Percentiles rank a stretch among this genome's conserved stretches.
These are phyloP conservation scores for Leccinum truebloodii DNA, from an alignment of 768 basidiomycete genomes.

Conservation along the genomic window DNA sequence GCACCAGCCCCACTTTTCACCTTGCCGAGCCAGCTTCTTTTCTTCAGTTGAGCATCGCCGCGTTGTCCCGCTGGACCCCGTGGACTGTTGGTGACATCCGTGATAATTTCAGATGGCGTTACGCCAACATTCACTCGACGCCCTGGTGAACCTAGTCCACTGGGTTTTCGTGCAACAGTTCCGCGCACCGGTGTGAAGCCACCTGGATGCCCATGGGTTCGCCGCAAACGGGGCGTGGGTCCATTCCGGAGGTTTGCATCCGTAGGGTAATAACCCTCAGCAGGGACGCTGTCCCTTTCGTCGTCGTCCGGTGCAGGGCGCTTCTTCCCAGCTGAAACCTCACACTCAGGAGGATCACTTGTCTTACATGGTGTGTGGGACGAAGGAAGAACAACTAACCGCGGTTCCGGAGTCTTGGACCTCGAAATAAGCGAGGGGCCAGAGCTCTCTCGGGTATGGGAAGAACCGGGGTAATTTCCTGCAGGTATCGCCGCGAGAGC, in stretches of 20 bases:
- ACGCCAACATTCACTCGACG: slow-evolving; percentile 44
- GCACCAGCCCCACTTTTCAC: slow-evolving; percentile 48
- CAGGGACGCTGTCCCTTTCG: slow-evolving; percentile 59
- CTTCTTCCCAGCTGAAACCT: slow-evolving; percentile 59
- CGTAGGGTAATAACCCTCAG: slow-evolving; percentile 58
- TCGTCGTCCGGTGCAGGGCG: slow-evolving; percentile 78
- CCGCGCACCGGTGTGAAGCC: slow-evolving; percentile 76
- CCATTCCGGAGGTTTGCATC: slow-evolving; percentile 39
- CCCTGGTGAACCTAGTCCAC: slow-evolving; percentile 48
- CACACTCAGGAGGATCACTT: slow-evolving; percentile 32
- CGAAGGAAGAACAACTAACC: slow-evolving; percentile 24
- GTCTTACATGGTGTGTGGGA: slow-evolving; percentile 51
- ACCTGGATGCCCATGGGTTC: slow-evolving; percentile 55
- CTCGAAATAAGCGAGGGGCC: slow-evolving; percentile 44
- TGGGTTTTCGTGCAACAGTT: slow-evolving; percentile 37
- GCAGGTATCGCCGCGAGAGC: slow-evolving; percentile 8
- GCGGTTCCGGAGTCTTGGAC: slow-evolving; percentile 57
- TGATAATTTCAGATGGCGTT: slow-evolving; percentile 36
- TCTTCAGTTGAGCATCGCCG: slow-evolving; percentile 35
- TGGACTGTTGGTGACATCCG: slow-evolving; percentile 72
- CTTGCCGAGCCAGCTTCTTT: slow-evolving; percentile 73
- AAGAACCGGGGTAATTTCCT: slow-evolving; percentile 9
- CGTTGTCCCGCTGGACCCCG: slow-evolving; percentile 30
- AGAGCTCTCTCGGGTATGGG: slow-evolving; percentile 36
- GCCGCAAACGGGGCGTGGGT: slow-evolving; percentile 63